These are phyloP conservation scores for Sugiyamaella neomexicana DNA, from an alignment of 1,139 yeast species.

Conservation along the genomic window DNA sequence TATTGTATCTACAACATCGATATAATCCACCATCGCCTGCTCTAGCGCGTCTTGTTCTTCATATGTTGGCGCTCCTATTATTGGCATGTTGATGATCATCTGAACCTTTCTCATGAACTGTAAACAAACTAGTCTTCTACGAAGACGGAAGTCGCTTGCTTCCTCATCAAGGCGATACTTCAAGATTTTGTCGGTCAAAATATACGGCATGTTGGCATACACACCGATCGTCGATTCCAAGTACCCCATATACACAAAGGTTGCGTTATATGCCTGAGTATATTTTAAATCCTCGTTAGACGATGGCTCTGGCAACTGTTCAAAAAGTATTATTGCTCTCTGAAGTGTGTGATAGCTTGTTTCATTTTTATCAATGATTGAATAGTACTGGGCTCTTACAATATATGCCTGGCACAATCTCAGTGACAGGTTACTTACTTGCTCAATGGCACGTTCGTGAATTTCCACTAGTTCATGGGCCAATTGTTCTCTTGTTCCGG, in stretches of 20 bases:
- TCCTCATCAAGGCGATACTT: slow-evolving; percentile 5
- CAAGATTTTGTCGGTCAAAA: not conserved
- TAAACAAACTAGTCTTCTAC: slow-evolving; percentile 7
- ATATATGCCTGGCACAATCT: slow-evolving; percentile 14
- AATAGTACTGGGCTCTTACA: slow-evolving; percentile 13
- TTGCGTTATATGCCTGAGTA: not conserved
- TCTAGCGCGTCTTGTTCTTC: slow-evolving; percentile 13
- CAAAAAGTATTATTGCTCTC: slow-evolving; percentile 3
- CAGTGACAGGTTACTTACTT: slow-evolving; percentile 6
- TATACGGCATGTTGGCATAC: slow-evolving; percentile 10
- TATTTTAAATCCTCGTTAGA: not conserved
- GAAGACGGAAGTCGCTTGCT: slow-evolving; percentile 9
- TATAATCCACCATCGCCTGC: slow-evolving; percentile 14
- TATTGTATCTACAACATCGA: slow-evolving; percentile 1
- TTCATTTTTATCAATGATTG: slow-evolving; percentile 13
- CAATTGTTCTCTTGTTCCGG: slow-evolving; percentile 14
- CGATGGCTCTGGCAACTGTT: slow-evolving; percentile 8
- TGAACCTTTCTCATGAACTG: slow-evolving; percentile 13
- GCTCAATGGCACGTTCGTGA: slow-evolving; percentile 11
- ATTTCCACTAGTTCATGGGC: slow-evolving; percentile 13
- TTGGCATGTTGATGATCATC: slow-evolving; percentile 6
- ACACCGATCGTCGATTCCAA: slow-evolving; percentile 13
- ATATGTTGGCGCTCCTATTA: not conserved
- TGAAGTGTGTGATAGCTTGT: not conserved
- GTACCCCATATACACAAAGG: slow-evolving; percentile 12